These are phyloP conservation scores for Thyridium curvatum DNA, from an alignment of 2,329 filamentous ascomycete genomes.

Conservation along the genomic window DNA sequence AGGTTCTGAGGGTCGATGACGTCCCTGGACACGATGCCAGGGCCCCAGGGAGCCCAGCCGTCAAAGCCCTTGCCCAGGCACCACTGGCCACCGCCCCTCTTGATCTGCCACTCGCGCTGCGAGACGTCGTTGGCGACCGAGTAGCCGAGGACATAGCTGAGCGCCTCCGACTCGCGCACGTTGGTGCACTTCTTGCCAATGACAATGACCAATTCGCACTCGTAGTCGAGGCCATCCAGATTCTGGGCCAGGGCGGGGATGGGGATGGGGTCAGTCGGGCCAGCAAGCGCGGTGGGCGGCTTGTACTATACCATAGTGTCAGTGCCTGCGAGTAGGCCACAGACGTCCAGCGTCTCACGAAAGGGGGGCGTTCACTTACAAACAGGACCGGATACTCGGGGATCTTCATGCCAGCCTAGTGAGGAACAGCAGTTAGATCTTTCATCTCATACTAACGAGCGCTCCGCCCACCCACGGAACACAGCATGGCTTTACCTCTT, in stretches of 20 bases:
- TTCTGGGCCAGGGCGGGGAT: conserved; percentile 61
- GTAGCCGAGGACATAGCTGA: conserved; percentile 71
- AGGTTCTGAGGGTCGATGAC: conserved; percentile 54
- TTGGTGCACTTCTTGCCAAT: conserved; percentile 63
- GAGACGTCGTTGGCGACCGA: conserved; percentile 74
- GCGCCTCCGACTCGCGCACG: conserved; percentile 57
- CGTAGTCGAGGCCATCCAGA: conserved; percentile 65
- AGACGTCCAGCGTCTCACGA: no score
- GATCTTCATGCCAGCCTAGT: conserved; percentile 55
- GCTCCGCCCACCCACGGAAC: background rate
- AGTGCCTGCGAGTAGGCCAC: no score
- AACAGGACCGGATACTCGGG: conserved; percentile 70
- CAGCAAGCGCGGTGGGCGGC: conserved; percentile 58
- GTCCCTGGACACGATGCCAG: conserved; percentile 57
- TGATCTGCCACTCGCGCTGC: conserved; percentile 70
- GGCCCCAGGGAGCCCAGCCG: conserved; percentile 68
- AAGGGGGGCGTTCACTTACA: conserved; percentile 26
- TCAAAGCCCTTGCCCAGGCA: conserved; percentile 68
- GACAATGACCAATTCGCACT: conserved; percentile 70
- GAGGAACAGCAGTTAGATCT: background rate
- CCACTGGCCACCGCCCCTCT: conserved; percentile 64
- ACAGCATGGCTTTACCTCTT: conserved; percentile 40
- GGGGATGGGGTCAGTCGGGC: conserved; percentile 60
- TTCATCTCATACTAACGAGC: background rate
- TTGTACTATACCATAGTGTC: conserved; percentile 44